A percentile compares a stretch with the other conserved stretches of the same genome.
phyloP scores from a whole-genome alignment of 78 protist genomes.

The Chrysochromulina tobinii region DNA sequence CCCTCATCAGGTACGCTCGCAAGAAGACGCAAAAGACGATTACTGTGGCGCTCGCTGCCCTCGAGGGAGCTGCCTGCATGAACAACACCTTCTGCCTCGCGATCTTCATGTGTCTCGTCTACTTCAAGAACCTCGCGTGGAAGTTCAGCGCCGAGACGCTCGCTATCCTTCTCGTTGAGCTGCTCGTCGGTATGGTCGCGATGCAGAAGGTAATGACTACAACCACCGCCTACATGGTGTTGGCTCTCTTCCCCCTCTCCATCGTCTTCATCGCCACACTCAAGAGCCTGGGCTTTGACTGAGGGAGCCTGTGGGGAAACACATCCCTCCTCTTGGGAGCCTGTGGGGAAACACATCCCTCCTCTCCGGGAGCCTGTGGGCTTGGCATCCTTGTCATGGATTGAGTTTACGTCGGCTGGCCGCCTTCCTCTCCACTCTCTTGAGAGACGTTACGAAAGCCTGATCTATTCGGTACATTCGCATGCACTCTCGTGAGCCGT shows the following conservation, averaged over 20 bases:
- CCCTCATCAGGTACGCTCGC: slow-evolving; percentile 15
- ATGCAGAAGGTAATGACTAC: not conserved
- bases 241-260: not conserved
- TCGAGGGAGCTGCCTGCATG: slow-evolving; percentile 80
- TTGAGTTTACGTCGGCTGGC: too few relatives aligned
- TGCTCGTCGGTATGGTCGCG: slow-evolving; percentile 37
- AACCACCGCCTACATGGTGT: not conserved
- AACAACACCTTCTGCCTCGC: slow-evolving; percentile 82
- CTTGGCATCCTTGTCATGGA: too few relatives aligned
- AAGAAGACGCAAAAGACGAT: slow-evolving; percentile 61
- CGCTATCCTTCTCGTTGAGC: slow-evolving; percentile 57
- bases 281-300: too few relatives aligned
- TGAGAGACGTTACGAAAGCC: too few relatives aligned
- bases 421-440: too few relatives aligned
- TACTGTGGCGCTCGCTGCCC: slow-evolving; percentile 52
- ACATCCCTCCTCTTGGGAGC: too few relatives aligned
- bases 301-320: too few relatives aligned
- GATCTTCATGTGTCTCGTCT: slow-evolving; percentile 52
- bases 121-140: slow-evolving; percentile 43
- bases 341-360: too few relatives aligned
- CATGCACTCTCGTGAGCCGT: too few relatives aligned
- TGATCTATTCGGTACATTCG: too few relatives aligned
- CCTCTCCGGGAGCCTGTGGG: too few relatives aligned
- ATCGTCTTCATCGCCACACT: not conserved
- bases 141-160: slow-evolving; percentile 34